Evolutionary conservation across 305 asterid species (phyloP).

Genomic region (Striga hermonthica): DNA sequence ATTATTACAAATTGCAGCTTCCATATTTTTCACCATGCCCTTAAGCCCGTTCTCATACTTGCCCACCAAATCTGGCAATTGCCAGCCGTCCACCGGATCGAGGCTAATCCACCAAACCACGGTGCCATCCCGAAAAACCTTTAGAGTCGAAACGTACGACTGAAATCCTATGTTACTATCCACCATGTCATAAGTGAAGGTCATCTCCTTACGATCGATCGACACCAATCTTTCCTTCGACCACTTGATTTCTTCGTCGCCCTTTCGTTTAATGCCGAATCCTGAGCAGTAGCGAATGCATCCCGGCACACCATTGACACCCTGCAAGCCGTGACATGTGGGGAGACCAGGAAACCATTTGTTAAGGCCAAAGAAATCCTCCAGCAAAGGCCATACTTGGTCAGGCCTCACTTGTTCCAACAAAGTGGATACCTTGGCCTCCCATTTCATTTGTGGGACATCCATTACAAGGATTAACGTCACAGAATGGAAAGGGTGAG

Average conservation of each 20-base stretch:
- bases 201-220: slow-evolving; percentile 39
- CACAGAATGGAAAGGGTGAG: too few relatives aligned
- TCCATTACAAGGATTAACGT: neutral
- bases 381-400: slow-evolving; percentile 52
- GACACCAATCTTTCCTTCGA: slow-evolving; percentile 49
- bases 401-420: slow-evolving; percentile 38
- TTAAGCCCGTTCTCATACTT: slow-evolving; percentile 46
- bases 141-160: slow-evolving; percentile 51
- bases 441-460: slow-evolving; percentile 42
- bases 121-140: slow-evolving; percentile 36
- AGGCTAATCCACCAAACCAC: slow-evolving; percentile 67
- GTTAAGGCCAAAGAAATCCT: slow-evolving; percentile 57
- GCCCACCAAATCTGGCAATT: slow-evolving; percentile 48
- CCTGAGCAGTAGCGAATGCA: slow-evolving; percentile 64
- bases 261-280: slow-evolving; percentile 29
- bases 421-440: slow-evolving; percentile 38
- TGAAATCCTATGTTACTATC: slow-evolving; percentile 64
- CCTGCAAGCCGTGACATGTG: slow-evolving; percentile 48
- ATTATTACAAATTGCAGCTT: slow-evolving; percentile 30
- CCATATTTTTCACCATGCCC: slow-evolving; percentile 59
- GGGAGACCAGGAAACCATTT: slow-evolving; percentile 65
- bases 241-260: slow-evolving; percentile 36
- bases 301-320: slow-evolving; percentile 53
- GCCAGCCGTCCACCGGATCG: slow-evolving; percentile 62
- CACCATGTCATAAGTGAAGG: slow-evolving; percentile 53